Percentiles rank a stretch among this genome's conserved stretches.
These are phyloP conservation scores for Syncephalastrum racemosum DNA, from an alignment of 371 early-diverging fungal genomes.

Conservation along the genomic window DNA sequence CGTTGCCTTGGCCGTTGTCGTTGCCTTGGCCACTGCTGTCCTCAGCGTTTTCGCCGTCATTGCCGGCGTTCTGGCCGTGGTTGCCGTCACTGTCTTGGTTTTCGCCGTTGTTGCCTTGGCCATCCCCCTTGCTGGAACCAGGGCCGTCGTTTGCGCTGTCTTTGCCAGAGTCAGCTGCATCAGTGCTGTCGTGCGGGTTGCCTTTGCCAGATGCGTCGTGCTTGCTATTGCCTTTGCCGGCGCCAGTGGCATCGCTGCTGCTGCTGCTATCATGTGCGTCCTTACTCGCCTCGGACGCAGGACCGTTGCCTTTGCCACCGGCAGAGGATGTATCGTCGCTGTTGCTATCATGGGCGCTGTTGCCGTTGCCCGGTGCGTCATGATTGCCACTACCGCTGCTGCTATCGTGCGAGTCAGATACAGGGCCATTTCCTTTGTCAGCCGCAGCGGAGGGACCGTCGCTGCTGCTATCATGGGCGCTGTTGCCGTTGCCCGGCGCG, in stretches of 20 bases:
- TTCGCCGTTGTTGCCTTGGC: background rate
- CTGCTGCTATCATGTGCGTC: background rate
- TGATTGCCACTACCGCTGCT: background rate
- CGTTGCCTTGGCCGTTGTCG: background rate
- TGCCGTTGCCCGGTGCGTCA: background rate
- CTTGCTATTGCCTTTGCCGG: background rate
- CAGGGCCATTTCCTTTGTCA: background rate
- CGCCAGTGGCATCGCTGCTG: background rate
- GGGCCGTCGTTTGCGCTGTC: background rate
- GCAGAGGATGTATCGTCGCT: background rate
- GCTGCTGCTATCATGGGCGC: background rate
- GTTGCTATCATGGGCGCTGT: constrained; percentile 1
- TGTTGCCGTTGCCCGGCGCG: background rate
- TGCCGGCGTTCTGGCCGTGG: background rate
- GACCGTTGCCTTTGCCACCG: background rate
- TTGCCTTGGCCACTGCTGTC: background rate
- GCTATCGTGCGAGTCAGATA: background rate
- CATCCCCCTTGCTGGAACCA: constrained; percentile 1
- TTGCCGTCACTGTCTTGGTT: background rate
- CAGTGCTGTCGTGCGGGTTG: background rate
- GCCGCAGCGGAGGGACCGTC: background rate
- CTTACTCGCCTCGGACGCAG: background rate
- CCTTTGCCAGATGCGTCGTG: background rate
- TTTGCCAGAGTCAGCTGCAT: too few relatives aligned
- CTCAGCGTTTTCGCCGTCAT: background rate